Base-by-base conservation (phyloP, 805 yeast species). In the Wickerhamiella nectarea region DNA sequence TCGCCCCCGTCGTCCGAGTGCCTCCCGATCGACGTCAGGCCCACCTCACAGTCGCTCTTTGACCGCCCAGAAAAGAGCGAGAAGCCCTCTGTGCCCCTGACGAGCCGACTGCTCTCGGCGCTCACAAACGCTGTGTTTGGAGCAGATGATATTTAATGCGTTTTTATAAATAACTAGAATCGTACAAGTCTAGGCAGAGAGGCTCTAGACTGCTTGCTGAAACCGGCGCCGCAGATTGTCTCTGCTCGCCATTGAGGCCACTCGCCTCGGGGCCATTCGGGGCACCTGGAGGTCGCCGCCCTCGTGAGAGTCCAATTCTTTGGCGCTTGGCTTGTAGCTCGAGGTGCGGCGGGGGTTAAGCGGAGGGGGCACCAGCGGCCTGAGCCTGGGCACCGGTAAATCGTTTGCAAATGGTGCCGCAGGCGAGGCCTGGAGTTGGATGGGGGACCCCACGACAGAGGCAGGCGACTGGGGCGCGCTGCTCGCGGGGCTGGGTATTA, bases 191-290 rank as follows among this genome's bases (percentile, higher is more conserved):
- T n/a, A n/a, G n/a, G n/a, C n/a, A n/a, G n/a, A n/a, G n/a, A n/a
- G n/a, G n/a, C n/a, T 21, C 24, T 21, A 21, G 24, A 21, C 24
- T 8, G 24, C 24, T 21, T 21, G 24, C 24, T 21, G 35, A 15
- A 29, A 39, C 28, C 33, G 42, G 20, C 34, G 34, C 10, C 42
- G 35, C 42, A 39, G 20, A 22, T 39, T 39, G 10, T 39, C 42
- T 9, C 36, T 17, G 36, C 36, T 31, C 17, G 42, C 42, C 42
- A 39, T 39, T 14, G 36, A 29, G 31, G 42, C 42, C 5, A 39
- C 42, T 6, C 42, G 42, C 6, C 42, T 11, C 21, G 42, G 42
- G 15, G 42, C 42, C 42, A 39, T 39, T n/a, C 31, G 36, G 11
- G 42, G 42, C 19, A 39, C 42, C 31, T 10, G 14, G 6, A 28